These are phyloP conservation scores for Hericium coralloides DNA, from an alignment of 768 basidiomycete genomes.

Conservation along the genomic window DNA sequence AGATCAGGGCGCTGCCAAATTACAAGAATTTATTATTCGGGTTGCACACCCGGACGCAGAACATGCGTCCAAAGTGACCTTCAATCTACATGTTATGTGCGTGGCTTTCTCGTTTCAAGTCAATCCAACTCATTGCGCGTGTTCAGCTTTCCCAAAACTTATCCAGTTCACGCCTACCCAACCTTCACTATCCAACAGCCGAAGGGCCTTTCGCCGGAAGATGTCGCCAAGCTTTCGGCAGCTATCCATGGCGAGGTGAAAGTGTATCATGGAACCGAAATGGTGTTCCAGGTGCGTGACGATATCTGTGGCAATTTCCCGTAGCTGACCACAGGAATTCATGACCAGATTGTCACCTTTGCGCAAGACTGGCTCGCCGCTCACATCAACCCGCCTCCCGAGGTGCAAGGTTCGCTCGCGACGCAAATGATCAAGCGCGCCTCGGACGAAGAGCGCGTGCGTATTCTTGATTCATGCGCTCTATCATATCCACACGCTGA, in stretches of 20 bases:
- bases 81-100: conserved; percentile 66
- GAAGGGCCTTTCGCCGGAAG: conserved; percentile 47
- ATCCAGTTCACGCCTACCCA: conserved; percentile 64
- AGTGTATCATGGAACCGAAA: conserved; percentile 56
- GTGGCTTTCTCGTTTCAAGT: conserved; percentile 13
- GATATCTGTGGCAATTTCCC: not conserved
- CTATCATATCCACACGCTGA: not conserved
- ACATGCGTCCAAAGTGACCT: conserved; percentile 48
- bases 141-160: conserved; percentile 70
- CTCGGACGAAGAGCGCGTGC: conserved; percentile 55
- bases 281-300: conserved; percentile 66
- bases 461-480: no score
- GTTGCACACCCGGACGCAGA: conserved; percentile 55
- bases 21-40: conserved; percentile 71
- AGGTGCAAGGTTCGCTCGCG: conserved; percentile 64
- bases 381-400: conserved; percentile 46
- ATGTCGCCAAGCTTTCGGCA: conserved; percentile 47
- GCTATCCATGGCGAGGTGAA: conserved; percentile 59
- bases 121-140: not conserved
- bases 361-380: conserved; percentile 64
- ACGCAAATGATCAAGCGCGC: conserved; percentile 72
- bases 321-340: not conserved
- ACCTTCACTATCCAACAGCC: conserved; percentile 63
- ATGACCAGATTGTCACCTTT: conserved; percentile 49
- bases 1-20: conserved; percentile 51